A percentile compares a stretch with the other conserved stretches of the same genome.
phyloP scores from a whole-genome alignment of 495 filamentous ascomycete species.

The Amniculicola lignicola region DNA sequence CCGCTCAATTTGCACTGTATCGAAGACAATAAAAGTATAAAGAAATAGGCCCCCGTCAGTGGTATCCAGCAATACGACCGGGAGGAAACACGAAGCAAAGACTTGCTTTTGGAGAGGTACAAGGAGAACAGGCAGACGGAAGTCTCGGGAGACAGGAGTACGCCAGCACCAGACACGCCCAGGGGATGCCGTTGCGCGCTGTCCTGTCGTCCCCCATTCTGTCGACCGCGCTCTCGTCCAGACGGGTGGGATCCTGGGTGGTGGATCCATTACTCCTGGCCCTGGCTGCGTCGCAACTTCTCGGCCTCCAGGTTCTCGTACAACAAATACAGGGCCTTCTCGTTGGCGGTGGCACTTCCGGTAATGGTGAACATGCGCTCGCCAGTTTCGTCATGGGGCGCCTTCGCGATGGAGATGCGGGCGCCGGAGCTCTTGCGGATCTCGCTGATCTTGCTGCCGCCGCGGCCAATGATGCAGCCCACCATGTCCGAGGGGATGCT shows the following conservation, averaged over 20 bases:
- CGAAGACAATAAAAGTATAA: conserved; percentile 26
- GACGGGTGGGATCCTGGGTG: too few relatives aligned
- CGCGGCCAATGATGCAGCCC: conserved; percentile 96
- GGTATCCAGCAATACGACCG: conserved; percentile 23
- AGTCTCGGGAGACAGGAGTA: too few relatives aligned
- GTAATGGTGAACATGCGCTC: conserved; percentile 99
- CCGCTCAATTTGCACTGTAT: conserved; percentile 35
- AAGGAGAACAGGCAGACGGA: conserved; percentile 1
- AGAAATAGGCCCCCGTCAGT: conserved; percentile 17
- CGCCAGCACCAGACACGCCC: too few relatives aligned
- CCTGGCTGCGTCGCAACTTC: conserved; percentile 90
- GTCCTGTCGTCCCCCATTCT: too few relatives aligned
- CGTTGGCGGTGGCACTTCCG: conserved; percentile 84
- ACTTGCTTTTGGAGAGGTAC: conserved; percentile 8
- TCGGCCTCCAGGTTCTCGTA: conserved; percentile 99
- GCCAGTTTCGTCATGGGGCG: conserved; percentile 92
- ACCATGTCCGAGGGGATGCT: conserved; percentile 99
- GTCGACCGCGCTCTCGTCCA: neutral
- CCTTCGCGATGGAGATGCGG: conserved; percentile 97
- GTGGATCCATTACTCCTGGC: conserved; percentile 75
- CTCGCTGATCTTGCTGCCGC: conserved; percentile 93
- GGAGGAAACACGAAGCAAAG: conserved; percentile 23
- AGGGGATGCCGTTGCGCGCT: too few relatives aligned
- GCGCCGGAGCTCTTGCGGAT: conserved; percentile 95
- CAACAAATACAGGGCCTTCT: conserved; percentile 90